Evolutionary conservation across 805 yeast species (phyloP).

Genomic region (Suhomyces faveliae): DNA sequence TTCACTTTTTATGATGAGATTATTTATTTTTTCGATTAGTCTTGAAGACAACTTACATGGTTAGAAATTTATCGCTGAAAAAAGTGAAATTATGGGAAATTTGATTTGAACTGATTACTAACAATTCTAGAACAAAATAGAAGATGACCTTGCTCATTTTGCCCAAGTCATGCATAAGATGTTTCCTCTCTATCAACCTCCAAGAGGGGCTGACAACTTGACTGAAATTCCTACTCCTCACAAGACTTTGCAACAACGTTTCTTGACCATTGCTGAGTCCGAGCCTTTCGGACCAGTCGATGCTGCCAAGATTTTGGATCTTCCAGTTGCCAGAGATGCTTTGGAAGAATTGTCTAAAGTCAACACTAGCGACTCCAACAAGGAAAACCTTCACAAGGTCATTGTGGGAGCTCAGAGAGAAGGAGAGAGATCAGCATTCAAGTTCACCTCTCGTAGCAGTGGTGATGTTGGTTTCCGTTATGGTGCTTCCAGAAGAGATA

Average conservation of each 20-base stretch:
- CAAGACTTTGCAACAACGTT: conserved; percentile 76
- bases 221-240: conserved; percentile 93
- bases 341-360: conserved; percentile 67
- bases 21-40: conserved; percentile 60
- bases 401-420: conserved; percentile 55
- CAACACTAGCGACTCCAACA: conserved; percentile 43
- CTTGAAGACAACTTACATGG: conserved; percentile 68
- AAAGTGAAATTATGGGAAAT: background rate
- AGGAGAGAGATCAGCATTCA: conserved; percentile 71
- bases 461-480: conserved; percentile 90
- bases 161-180: conserved; percentile 64
- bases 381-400: conserved; percentile 29
- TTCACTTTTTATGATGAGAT: conserved; percentile 44
- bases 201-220: conserved; percentile 60
- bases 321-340: conserved; percentile 85
- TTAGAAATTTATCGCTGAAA: conserved; percentile 38
- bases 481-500: conserved; percentile 88
- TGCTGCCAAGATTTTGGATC: conserved; percentile 79
- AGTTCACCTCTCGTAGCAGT: conserved; percentile 72
- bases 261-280: conserved; percentile 86
- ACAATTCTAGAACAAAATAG: conserved; percentile 11
- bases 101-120: conserved; percentile 5
- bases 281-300: conserved; percentile 96
- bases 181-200: conserved; percentile 67
- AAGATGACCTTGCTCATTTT: conserved; percentile 57